Base-by-base conservation (phyloP, 2,329 filamentous ascomycete genomes). In the Verticillium nubilum region DNA sequence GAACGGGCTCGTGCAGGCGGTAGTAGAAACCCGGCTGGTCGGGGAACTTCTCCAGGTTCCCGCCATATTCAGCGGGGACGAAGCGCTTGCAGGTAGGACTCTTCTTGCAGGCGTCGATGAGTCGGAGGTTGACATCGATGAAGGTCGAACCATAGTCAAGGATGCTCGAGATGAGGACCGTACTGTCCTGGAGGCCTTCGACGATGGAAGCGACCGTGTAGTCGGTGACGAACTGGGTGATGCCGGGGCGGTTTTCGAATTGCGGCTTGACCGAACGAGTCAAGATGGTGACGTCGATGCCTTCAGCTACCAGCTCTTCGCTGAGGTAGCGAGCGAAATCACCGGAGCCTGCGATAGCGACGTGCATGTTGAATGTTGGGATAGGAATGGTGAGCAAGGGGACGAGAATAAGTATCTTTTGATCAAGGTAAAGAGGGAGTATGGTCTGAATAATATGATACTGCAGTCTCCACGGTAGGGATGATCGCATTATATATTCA, bases 321-420 rank as follows among this genome's bases (percentile, higher is more conserved):
- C 42, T 29, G 31, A 64, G 27, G 59, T 65, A 64, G 47, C 60
- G 61, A 17, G 59, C 58, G 15, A 65, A 31, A 25, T 52, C 60
- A 3, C 64, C 64, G 5, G 61, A 62, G 26, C 64, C 64, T 25
- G 62, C 64, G 28, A 65, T 59, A 19, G 61, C 58, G 47, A 65
- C 52, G 26, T 54, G 58, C 58, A 60, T 60, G 15, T 33, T 59
- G 25, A 25, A 25, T 13, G 4, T n/a, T 26, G 4, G 27, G 17
- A 5, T 28, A 15, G 19, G 33, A 27, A n/a, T 10, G 17, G 25
- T 19, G 33, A 9, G 54, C 12, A 33, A 33, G 10, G 28, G 25
- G 13, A 26, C 9, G 13, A 19, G 23, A 23, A 26, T 9, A 10
- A 23, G 19, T n/a, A n/a, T n/a, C n/a, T n/a, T n/a, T n/a, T n/a